Conservation (phyloP, 108 stramenopile species). For the Cyclostephanos tholiformis region DNA sequence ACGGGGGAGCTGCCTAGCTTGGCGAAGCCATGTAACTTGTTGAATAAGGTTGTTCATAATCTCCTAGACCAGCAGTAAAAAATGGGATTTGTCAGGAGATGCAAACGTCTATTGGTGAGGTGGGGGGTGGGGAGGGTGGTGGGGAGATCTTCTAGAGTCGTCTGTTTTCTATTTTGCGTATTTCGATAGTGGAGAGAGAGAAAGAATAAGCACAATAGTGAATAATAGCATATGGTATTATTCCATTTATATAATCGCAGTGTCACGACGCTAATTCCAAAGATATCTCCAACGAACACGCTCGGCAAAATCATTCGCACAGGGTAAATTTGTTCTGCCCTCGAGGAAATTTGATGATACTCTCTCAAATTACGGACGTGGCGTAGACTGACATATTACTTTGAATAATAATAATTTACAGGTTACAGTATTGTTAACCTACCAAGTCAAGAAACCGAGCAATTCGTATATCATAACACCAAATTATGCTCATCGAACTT, state of each 20-base stretch:
- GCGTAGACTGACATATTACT: background rate
- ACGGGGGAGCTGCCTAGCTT: slow-evolving; percentile 57
- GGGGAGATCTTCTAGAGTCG: background rate
- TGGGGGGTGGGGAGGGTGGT: background rate
- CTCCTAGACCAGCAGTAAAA: slow-evolving; percentile 50
- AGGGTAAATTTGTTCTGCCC: too few species aligned
- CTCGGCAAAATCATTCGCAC: background rate
- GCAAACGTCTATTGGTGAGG: background rate
- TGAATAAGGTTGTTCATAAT: slow-evolving; percentile 57
- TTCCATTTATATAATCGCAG: background rate
- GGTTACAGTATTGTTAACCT: background rate
- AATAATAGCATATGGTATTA: too few species aligned
- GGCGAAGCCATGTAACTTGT: slow-evolving; percentile 49
- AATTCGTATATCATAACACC: too few species aligned
- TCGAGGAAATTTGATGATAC: too few species aligned
- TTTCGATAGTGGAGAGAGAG: background rate
- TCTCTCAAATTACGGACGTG: too few species aligned
- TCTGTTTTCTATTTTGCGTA: background rate
- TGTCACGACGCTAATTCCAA: background rate
- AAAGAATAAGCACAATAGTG: too few species aligned
- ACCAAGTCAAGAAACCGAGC: too few species aligned
- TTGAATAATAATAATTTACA: background rate
- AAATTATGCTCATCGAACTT: too few species aligned
- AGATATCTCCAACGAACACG: background rate
- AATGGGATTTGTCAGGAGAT: background rate